Percentiles rank a stretch among this genome's conserved stretches.
Conservation (phyloP, 2,329 filamentous ascomycete genomes). For the Pyrenophora tritici-repentis region DNA sequence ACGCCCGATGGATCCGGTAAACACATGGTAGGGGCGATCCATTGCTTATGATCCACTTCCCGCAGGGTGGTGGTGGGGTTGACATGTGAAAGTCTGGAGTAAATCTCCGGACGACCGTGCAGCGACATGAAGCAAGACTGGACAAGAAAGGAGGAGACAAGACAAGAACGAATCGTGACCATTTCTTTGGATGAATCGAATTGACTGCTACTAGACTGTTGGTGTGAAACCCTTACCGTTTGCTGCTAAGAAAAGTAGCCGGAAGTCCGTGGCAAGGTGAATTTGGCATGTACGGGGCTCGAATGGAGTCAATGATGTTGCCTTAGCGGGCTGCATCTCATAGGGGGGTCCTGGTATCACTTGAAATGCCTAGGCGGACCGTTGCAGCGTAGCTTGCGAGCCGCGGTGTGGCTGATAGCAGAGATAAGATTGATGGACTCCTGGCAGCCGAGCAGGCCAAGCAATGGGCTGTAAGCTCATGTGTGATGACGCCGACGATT, state of each 20-base stretch:
- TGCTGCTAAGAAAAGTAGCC: not conserved
- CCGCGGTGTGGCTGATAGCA: not conserved
- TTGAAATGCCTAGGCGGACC: not conserved
- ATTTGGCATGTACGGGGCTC: no score
- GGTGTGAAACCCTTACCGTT: not conserved
- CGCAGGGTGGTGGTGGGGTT: conserved; percentile 10
- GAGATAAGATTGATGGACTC: not conserved
- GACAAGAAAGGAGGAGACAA: no score
- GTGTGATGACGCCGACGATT: conserved; percentile 2
- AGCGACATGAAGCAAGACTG: no score
- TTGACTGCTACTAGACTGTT: no score
- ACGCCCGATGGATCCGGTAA: conserved; percentile 3
- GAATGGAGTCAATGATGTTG: not conserved
- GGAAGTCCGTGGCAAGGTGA: no score
- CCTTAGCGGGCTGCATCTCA: no score
- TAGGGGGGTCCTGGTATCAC: not conserved
- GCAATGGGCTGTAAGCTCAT: not conserved
- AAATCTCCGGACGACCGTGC: not conserved
- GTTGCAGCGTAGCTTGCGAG: conserved; percentile 2
- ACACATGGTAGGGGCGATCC: conserved; percentile 25
- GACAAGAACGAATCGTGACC: no score
- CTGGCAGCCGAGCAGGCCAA: not conserved
- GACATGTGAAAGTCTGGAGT: conserved; percentile 34
- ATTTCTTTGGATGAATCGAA: no score
- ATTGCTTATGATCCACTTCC: conserved; percentile 16